Conservation (phyloP, 148 eudicot genomes). For the Talinum fruticosum region DNA sequence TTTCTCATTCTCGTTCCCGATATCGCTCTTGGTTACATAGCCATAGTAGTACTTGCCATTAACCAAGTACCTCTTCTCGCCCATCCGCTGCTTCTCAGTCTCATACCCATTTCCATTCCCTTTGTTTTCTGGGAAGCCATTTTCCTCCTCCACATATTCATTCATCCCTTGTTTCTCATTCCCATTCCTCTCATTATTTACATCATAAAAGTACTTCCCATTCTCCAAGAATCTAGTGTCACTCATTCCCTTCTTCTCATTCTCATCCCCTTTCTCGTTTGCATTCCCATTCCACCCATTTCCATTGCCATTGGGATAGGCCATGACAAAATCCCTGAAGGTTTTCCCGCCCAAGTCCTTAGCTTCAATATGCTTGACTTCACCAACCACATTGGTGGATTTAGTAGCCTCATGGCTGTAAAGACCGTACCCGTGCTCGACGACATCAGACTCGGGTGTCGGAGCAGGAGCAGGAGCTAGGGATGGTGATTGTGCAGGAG, state of each 20-base stretch:
- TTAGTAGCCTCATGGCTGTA: conserved; percentile 31
- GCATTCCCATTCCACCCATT: conserved; percentile 15
- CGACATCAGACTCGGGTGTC: conserved; percentile 2
- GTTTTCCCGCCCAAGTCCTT: conserved; percentile 17
- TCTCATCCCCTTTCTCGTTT: conserved; percentile 14
- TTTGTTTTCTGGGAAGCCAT: not conserved
- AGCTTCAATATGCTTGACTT: conserved; percentile 21
- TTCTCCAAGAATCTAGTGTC: conserved; percentile 51
- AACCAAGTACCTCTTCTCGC: not conserved
- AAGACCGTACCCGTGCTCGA: conserved; percentile 37
- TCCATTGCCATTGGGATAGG: not conserved
- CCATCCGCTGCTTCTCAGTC: conserved; percentile 3
- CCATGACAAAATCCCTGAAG: conserved; percentile 6
- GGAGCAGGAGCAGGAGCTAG: conserved; percentile 23
- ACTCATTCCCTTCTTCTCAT: conserved; percentile 46
- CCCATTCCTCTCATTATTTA: not conserved
- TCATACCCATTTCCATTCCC: not conserved
- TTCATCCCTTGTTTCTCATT: conserved; percentile 49
- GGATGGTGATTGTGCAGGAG: conserved; percentile 19
- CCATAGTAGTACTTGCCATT: conserved; percentile 2
- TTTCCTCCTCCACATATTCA: conserved; percentile 19
- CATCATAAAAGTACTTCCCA: conserved; percentile 36
- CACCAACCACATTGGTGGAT: conserved; percentile 4
- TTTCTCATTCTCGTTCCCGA: conserved; percentile 15
- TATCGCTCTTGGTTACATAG: not conserved